phyloP scores from a whole-genome alignment of 148 eudicot species.

The Rhododendron henanense region DNA sequence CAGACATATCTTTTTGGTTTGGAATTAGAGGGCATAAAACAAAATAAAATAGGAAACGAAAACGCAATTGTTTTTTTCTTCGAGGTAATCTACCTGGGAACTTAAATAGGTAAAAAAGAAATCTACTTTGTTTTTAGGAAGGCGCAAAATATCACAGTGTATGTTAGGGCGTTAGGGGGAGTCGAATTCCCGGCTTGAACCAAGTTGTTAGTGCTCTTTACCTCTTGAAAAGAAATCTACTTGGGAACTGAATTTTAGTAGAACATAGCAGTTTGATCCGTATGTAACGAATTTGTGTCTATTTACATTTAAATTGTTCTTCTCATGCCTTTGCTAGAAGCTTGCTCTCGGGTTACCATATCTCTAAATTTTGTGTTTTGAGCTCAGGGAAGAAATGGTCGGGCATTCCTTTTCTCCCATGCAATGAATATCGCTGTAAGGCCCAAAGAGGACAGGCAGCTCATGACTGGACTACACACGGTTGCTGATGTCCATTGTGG shows the following conservation, averaged over 20 bases:
- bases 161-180: neutral
- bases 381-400: slow-evolving; percentile 60
- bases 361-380: neutral
- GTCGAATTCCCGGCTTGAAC: neutral
- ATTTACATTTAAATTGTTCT: neutral
- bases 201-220: neutral
- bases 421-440: slow-evolving; percentile 67
- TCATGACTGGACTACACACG: too few species aligned
- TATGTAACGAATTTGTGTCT: neutral
- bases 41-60: neutral
- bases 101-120: neutral
- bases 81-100: neutral
- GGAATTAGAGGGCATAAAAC: neutral
- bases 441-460: slow-evolving; percentile 64
- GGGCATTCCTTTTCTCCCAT: slow-evolving; percentile 82
- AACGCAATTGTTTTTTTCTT: neutral
- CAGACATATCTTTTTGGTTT: neutral
- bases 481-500: slow-evolving; percentile 21
- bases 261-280: too few species aligned
- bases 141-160: neutral
- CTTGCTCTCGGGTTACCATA: too few species aligned
- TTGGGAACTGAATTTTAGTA: neutral
- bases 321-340: neutral
- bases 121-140: neutral
- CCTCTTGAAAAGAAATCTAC: neutral